Evolutionary conservation across 1,139 yeast species (phyloP), one percentile per base, ranked within the genome.

Genomic region (Kodamaea anthophila): DNA sequence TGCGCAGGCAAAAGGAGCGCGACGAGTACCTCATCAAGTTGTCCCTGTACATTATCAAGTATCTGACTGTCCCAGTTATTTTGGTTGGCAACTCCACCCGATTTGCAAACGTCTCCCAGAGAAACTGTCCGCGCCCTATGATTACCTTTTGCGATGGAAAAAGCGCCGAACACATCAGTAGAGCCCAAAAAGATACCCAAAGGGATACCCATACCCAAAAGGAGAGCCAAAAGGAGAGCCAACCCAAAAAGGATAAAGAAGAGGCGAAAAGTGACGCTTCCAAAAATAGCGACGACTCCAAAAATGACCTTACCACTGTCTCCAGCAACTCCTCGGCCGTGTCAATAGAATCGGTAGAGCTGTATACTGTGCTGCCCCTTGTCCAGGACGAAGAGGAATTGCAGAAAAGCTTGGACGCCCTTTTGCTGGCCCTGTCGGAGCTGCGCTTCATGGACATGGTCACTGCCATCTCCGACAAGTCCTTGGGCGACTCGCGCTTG

Each of bases 31-130:
- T 65, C 32, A 47, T 66, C 26, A 64, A 63, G 40, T 46, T 63
- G 29, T 53, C 65, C 8, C 60, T 68, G 15, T 66, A 62, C 37
- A 43, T 61, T 31, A 47, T 65, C 24, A 63, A 63, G 35, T 64
- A 66, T 40, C 58, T 67, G 3, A 46, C 65, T 1, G 53, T 63
- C 2, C 73, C 73, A 0, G 65, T 62, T 15, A 46, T 66, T 4
- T 36, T 65, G 21, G 62, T 64, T 7, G 69, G 70, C 8, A 58
- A 54, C 36, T 24, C 40, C 12, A 40, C 51, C 15, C 35, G 28
- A 29, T 39, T n/a, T n/a, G n/a, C n/a, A n/a, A n/a, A n/a, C n/a
- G n/a, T n/a, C n/a, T n/a, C n/a, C n/a, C n/a, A n/a, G n/a, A n/a
- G n/a, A n/a, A n/a, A n/a, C n/a, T n/a, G n/a, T 29, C 26, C 39